Percentiles rank a stretch among this genome's conserved stretches.
These are phyloP conservation scores for Sclerospora graminicola DNA, from an alignment of 352 stramenopile genomes.

Conservation along the genomic window DNA sequence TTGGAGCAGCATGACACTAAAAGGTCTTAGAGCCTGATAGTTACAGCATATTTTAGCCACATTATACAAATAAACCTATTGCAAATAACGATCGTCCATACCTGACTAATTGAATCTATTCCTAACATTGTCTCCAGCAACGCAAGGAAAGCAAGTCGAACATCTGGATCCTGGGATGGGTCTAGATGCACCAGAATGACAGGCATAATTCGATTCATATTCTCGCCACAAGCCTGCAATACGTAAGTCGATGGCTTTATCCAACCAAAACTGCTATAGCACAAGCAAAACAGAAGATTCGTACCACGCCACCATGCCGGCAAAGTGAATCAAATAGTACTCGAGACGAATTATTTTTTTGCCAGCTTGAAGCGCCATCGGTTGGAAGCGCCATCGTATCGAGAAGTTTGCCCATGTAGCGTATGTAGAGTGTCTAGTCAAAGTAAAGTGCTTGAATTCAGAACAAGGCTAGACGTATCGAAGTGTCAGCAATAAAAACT, in stretches of 20 bases:
- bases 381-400: slow-evolving; percentile 48
- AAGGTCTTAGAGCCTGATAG: slow-evolving; percentile 49
- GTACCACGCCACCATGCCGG: slow-evolving; percentile 47
- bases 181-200: slow-evolving; percentile 62
- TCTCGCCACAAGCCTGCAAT: slow-evolving; percentile 44
- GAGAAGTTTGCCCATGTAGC: slow-evolving; percentile 41
- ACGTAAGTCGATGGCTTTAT: neutral
- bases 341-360: slow-evolving; percentile 45
- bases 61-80: neutral
- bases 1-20: slow-evolving; percentile 44
- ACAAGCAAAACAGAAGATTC: slow-evolving; percentile 1
- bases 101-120: slow-evolving; percentile 37
- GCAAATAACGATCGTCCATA: slow-evolving; percentile 7
- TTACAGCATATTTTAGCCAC: neutral
- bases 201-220: slow-evolving; percentile 44
- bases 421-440: slow-evolving; percentile 41
- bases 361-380: slow-evolving; percentile 32
- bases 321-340: slow-evolving; percentile 76
- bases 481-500: slow-evolving; percentile 2
- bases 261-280: neutral
- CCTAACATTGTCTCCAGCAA: slow-evolving; percentile 77
- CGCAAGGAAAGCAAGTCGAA: slow-evolving; percentile 74
- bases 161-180: slow-evolving; percentile 50
- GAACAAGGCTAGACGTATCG: neutral
- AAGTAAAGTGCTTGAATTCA: neutral